A percentile compares a stretch with the other conserved stretches of the same genome.
Conservation (phyloP, 2,329 filamentous ascomycete genomes). For the Onygenales sp. region DNA sequence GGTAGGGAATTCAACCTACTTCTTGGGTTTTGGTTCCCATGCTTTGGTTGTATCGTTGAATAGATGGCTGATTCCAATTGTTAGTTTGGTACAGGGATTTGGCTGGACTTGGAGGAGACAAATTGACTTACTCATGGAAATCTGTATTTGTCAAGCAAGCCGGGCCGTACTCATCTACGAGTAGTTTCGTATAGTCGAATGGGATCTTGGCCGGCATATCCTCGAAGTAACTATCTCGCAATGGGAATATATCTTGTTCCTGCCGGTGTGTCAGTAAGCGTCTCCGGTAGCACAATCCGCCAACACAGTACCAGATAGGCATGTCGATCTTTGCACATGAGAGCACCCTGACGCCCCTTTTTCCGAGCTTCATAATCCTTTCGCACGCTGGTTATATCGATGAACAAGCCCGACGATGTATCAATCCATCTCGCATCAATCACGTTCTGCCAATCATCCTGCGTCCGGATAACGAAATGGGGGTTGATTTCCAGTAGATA, state of each 20-base stretch:
- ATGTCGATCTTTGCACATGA: slow-evolving; percentile 51
- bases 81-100: not conserved
- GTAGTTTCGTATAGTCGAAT: slow-evolving; percentile 45
- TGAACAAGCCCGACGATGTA: slow-evolving; percentile 48
- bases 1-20: not conserved
- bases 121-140: not conserved
- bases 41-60: not conserved
- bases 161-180: slow-evolving; percentile 46
- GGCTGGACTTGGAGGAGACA: not conserved
- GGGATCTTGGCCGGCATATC: slow-evolving; percentile 45
- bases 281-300: not conserved
- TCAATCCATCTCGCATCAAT: slow-evolving; percentile 56
- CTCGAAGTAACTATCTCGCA: slow-evolving; percentile 47
- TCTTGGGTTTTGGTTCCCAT: not conserved
- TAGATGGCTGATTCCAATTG: not conserved
- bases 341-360: slow-evolving; percentile 29
- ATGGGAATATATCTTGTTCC: slow-evolving; percentile 47
- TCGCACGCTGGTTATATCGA: slow-evolving; percentile 51
- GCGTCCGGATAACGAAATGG: slow-evolving; percentile 38
- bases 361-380: slow-evolving; percentile 32
- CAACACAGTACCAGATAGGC: slow-evolving; percentile 33
- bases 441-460: slow-evolving; percentile 41
- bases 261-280: slow-evolving; percentile 5
- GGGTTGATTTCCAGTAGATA: slow-evolving; percentile 54
- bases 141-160: not conserved